Conservation (phyloP, 208 protist species). For the Leishmania aethiopica region DNA sequence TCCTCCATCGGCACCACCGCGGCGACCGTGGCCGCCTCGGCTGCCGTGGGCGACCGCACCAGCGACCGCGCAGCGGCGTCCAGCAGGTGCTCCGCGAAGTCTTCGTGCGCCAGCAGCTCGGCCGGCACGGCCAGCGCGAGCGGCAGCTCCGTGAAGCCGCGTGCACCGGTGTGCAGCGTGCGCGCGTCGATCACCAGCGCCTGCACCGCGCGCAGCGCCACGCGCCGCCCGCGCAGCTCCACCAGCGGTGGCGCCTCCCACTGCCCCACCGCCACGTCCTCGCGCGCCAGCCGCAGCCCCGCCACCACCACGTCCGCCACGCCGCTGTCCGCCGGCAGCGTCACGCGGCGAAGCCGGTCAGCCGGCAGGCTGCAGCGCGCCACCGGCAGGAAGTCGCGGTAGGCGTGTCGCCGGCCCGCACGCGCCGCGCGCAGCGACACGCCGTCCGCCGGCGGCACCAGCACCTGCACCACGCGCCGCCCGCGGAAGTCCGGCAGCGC, state of each 20-base stretch:
- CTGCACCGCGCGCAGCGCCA: slow-evolving; percentile 31
- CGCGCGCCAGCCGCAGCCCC: slow-evolving; percentile 21
- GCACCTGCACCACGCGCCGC: slow-evolving; percentile 17
- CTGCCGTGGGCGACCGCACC: slow-evolving; percentile 10
- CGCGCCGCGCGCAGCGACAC: slow-evolving; percentile 7
- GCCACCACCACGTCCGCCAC: slow-evolving; percentile 25
- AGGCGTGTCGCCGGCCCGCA: slow-evolving; percentile 16
- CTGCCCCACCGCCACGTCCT: neutral
- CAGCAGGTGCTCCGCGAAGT: slow-evolving; percentile 20
- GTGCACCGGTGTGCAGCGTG: slow-evolving; percentile 14
- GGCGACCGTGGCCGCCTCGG: slow-evolving; percentile 9
- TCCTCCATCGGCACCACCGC: neutral
- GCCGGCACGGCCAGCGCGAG: slow-evolving; percentile 16
- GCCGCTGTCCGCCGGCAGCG: slow-evolving; percentile 27
- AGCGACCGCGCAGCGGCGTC: slow-evolving; percentile 2
- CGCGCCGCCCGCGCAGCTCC: slow-evolving; percentile 19
- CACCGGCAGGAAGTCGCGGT: slow-evolving; percentile 25
- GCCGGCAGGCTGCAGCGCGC: slow-evolving; percentile 11
- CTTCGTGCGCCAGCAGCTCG: slow-evolving; percentile 24
- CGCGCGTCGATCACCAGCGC: slow-evolving; percentile 33
- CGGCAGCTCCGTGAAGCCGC: slow-evolving; percentile 18
- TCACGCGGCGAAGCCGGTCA: slow-evolving; percentile 17
- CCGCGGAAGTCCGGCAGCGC: slow-evolving; percentile 12
- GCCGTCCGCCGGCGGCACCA: slow-evolving; percentile 18
- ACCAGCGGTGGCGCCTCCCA: slow-evolving; percentile 17